A percentile compares a stretch with the other conserved stretches of the same genome.
These are phyloP conservation scores for Arctostaphylos glauca DNA, from an alignment of 148 eudicot genomes.

Conservation along the genomic window DNA sequence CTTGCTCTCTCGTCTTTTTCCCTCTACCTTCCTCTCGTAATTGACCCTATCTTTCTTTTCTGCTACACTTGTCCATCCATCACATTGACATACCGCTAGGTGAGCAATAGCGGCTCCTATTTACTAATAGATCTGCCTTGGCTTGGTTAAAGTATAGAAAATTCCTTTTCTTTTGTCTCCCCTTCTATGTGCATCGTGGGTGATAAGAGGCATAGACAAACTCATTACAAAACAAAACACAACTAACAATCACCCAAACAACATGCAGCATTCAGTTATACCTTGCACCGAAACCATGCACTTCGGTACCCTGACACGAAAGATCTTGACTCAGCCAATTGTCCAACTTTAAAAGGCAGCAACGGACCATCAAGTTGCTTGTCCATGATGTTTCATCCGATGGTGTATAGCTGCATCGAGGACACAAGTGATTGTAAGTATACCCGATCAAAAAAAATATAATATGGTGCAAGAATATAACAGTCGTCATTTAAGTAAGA, in stretches of 20 bases:
- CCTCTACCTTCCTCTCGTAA: too few species aligned
- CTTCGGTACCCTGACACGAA: neutral
- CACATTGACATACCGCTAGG: too few species aligned
- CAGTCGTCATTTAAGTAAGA: neutral
- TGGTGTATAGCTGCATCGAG: neutral
- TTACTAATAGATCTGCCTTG: neutral
- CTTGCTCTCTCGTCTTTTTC: too few species aligned
- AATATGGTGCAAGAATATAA: neutral
- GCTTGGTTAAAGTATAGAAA: neutral
- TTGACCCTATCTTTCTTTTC: too few species aligned
- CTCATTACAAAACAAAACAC: neutral
- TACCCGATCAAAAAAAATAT: neutral
- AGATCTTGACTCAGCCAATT: conserved; percentile 1
- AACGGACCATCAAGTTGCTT: neutral
- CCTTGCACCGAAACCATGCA: conserved; percentile 4
- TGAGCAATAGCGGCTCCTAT: too few species aligned
- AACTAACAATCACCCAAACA: neutral
- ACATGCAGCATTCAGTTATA: neutral
- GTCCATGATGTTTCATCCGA: conserved; percentile 2
- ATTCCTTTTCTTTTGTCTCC: neutral
- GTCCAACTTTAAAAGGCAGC: conserved; percentile 7
- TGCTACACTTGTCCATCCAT: too few species aligned
- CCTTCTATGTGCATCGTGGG: neutral
- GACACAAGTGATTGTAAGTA: neutral
- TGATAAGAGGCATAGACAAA: neutral